phyloP scores from a whole-genome alignment of 2,329 filamentous ascomycete species.

The Phyllosticta citribraziliensis region DNA sequence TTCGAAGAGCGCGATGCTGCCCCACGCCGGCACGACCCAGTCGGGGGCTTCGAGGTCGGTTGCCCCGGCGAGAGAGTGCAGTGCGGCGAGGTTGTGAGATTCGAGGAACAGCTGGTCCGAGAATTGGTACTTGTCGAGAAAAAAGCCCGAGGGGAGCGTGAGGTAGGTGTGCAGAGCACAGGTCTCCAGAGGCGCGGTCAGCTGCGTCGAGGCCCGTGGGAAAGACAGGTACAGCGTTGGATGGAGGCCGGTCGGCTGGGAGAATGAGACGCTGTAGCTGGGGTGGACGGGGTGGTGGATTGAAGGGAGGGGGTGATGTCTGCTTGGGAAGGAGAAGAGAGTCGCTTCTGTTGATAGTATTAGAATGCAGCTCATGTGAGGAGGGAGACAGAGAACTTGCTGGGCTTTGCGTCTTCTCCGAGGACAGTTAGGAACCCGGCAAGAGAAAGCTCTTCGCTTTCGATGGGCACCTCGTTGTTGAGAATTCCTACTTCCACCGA shows the following conservation, averaged over 20 bases:
- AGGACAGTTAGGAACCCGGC: constrained; percentile 71
- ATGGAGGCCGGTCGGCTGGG: constrained; percentile 70
- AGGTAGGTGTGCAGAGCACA: constrained; percentile 73
- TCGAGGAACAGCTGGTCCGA: constrained; percentile 64
- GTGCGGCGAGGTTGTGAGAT: constrained; percentile 64
- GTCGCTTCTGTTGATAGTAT: constrained; percentile 47
- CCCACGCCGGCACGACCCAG: constrained; percentile 70
- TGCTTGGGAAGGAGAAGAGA: constrained; percentile 73
- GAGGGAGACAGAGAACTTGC: constrained; percentile 28
- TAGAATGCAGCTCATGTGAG: neutral
- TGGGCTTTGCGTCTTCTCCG: constrained; percentile 60
- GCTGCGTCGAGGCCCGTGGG: constrained; percentile 31
- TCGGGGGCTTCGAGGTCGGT: constrained; percentile 86
- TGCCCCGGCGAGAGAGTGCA: constrained; percentile 61
- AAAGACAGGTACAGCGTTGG: constrained; percentile 65
- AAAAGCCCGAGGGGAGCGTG: constrained; percentile 70
- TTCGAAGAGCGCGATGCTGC: constrained; percentile 66
- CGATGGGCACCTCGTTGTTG: constrained; percentile 52
- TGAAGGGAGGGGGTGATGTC: constrained; percentile 54
- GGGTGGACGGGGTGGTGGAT: constrained; percentile 38
- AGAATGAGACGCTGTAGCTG: constrained; percentile 55
- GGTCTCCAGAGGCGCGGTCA: constrained; percentile 37
- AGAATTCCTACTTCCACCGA: constrained; percentile 76
- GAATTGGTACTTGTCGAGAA: constrained; percentile 82
- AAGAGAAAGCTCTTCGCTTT: constrained; percentile 66